Evolutionary conservation across 1,284 basidiomycete species (phyloP).

Genomic region (Ceratobasidium sp.): DNA sequence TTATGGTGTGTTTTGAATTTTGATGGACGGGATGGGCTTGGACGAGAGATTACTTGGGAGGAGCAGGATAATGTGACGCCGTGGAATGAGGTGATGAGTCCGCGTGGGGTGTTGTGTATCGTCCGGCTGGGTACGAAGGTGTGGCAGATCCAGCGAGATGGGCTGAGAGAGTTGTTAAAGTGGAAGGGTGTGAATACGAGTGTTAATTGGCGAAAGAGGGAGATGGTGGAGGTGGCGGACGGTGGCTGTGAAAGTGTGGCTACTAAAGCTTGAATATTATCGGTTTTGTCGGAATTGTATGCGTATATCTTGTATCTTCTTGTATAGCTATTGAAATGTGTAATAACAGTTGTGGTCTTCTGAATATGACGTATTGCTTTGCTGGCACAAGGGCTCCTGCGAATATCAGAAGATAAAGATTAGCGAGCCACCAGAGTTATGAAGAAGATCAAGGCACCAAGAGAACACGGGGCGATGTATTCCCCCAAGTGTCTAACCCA

Average conservation of each 20-base stretch:
- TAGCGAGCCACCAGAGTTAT: neutral
- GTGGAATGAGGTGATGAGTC: conserved; percentile 24
- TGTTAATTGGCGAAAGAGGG: neutral
- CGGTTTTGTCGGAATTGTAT: neutral
- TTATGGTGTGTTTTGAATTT: conserved; percentile 39
- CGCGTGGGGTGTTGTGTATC: conserved; percentile 9
- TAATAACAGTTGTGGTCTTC: neutral
- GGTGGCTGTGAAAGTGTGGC: too few species aligned
- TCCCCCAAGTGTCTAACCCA: too few species aligned
- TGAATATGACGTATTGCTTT: neutral
- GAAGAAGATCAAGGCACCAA: conserved; percentile 14
- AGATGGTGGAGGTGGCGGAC: neutral
- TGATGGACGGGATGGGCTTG: conserved; percentile 26
- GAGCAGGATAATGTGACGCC: conserved; percentile 23
- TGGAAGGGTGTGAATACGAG: conserved; percentile 1
- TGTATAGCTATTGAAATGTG: neutral
- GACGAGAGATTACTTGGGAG: conserved; percentile 31
- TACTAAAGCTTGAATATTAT: neutral
- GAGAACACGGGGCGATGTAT: too few species aligned
- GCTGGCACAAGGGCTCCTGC: neutral
- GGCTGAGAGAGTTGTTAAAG: conserved; percentile 12
- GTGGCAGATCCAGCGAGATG: conserved; percentile 20
- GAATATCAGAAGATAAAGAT: conserved; percentile 1
- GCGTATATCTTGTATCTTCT: neutral
- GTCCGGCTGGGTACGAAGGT: conserved; percentile 26